These are phyloP conservation scores for Fusarium sororula DNA, from an alignment of 2,329 filamentous ascomycete genomes.

Conservation along the genomic window DNA sequence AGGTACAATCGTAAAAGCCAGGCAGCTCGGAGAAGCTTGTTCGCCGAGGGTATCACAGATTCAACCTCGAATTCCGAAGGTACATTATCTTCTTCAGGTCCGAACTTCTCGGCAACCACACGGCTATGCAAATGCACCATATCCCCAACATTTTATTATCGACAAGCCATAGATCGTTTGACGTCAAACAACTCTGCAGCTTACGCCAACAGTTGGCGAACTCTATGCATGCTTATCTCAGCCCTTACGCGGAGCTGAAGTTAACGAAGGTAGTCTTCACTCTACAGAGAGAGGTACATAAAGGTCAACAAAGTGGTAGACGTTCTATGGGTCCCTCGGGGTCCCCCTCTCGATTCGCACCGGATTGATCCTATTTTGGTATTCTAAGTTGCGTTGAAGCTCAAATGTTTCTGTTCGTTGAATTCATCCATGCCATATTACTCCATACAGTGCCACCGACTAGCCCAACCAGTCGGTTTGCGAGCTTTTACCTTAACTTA, in stretches of 20 bases:
- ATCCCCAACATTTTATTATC: constrained; percentile 36
- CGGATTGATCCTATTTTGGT: constrained; percentile 31
- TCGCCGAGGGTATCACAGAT: not conserved
- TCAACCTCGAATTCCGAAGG: not conserved
- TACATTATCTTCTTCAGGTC: constrained; percentile 6
- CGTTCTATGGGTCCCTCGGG: constrained; percentile 1
- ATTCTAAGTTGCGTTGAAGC: constrained; percentile 36
- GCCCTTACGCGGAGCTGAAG: not conserved
- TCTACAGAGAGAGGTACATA: not conserved
- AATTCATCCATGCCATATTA: constrained; percentile 35
- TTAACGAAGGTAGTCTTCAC: not conserved
- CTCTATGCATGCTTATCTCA: constrained; percentile 15
- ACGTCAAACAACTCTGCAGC: constrained; percentile 27
- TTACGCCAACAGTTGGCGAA: constrained; percentile 19
- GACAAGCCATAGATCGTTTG: constrained; percentile 12
- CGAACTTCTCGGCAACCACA: constrained; percentile 4
- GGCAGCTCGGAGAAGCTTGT: constrained; percentile 1
- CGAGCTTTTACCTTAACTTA: not conserved
- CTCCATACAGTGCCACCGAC: constrained; percentile 36
- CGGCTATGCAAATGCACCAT: constrained; percentile 11
- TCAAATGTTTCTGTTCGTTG: constrained; percentile 29
- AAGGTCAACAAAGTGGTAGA: constrained; percentile 15
- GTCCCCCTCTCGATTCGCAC: constrained; percentile 1
- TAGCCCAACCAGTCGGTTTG: constrained; percentile 24
- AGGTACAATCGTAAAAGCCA: not conserved